Base-by-base conservation (phyloP, 208 protist genomes). In the Wallacemonas sp. region DNA sequence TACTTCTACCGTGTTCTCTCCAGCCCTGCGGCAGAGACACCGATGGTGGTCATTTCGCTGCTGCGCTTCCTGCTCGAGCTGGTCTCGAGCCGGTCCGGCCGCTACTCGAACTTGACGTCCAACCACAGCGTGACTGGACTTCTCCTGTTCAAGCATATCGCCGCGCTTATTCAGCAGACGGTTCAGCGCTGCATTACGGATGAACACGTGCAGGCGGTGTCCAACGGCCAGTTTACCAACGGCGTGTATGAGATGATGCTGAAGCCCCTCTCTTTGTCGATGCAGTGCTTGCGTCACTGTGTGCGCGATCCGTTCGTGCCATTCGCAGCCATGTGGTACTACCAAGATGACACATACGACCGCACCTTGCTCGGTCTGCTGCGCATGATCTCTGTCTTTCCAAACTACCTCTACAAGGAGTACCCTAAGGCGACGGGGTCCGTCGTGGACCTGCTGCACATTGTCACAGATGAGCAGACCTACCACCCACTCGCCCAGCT, bases 311-410 rank as follows among this genome's bases (percentile, higher is more conserved):
- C 72, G 44, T 93, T 92, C 67, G 82, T 91, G 2, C 86, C 89
- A 0, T 78, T 93, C 33, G 89, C 86, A 1, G 89, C 89, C 4
- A 95, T 95, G 89, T 76, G 75, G 54, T 90, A 80, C 68, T 95
- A 95, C 74, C 69, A 76, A 60, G 89, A 95, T 54, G 76, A 89
- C n/a, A 83, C 79, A 1, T 95, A 89, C 77, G 89, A 95, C 66
- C 78, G 70, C 69, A 82, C 77, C 19, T 60, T 89, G 44, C 70
- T 88, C 44, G 76, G 79, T 1, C 66, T 91, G 24, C 59, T 95
- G 28, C 70, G 80, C 24, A 93, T 91, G 80, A 45, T 93, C 15
- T 62, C 72, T 17, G 64, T 88, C 59, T 79, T 95, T 34, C 78
- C 73, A 15, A 67, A 63, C 39, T 58, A 72, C 34, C 68, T 91